Conservation (phyloP, 2,329 filamentous ascomycete species). For the Ophiostoma piceae region DNA sequence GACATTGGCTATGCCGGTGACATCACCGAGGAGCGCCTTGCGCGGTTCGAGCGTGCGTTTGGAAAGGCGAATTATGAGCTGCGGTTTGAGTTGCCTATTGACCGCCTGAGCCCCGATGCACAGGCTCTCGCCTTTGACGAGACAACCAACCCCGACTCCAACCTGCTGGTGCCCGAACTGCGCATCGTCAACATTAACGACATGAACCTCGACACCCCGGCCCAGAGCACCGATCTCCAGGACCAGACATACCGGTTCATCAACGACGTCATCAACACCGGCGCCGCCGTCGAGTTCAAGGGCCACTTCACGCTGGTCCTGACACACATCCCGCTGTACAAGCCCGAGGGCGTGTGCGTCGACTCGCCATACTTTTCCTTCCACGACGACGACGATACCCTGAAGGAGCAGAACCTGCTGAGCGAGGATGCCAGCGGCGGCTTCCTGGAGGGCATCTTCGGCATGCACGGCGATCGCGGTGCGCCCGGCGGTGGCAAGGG, state of each 20-base stretch:
- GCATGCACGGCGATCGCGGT: slow-evolving; percentile 59
- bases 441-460: slow-evolving; percentile 79
- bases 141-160: slow-evolving; percentile 42
- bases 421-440: slow-evolving; percentile 65
- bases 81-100: slow-evolving; percentile 57
- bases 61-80: slow-evolving; percentile 89
- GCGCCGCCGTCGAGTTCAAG: slow-evolving; percentile 54
- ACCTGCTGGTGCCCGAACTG: slow-evolving; percentile 58
- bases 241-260: slow-evolving; percentile 72
- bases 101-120: slow-evolving; percentile 35
- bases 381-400: slow-evolving; percentile 59
- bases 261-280: slow-evolving; percentile 60
- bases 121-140: slow-evolving; percentile 42
- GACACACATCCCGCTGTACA: slow-evolving; percentile 89
- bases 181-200: slow-evolving; percentile 84
- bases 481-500: slow-evolving; percentile 60
- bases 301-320: slow-evolving; percentile 76
- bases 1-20: slow-evolving; percentile 96
- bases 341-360: slow-evolving; percentile 72
- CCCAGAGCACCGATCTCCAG: slow-evolving; percentile 61
- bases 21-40: slow-evolving; percentile 66
- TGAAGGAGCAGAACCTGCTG: slow-evolving; percentile 89
- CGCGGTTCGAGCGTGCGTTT: slow-evolving; percentile 77
- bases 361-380: slow-evolving; percentile 82
- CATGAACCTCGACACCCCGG: slow-evolving; percentile 88